phyloP scores from a whole-genome alignment of 2,329 filamentous ascomycete genomes.

The Tolypocladium amazonense region DNA sequence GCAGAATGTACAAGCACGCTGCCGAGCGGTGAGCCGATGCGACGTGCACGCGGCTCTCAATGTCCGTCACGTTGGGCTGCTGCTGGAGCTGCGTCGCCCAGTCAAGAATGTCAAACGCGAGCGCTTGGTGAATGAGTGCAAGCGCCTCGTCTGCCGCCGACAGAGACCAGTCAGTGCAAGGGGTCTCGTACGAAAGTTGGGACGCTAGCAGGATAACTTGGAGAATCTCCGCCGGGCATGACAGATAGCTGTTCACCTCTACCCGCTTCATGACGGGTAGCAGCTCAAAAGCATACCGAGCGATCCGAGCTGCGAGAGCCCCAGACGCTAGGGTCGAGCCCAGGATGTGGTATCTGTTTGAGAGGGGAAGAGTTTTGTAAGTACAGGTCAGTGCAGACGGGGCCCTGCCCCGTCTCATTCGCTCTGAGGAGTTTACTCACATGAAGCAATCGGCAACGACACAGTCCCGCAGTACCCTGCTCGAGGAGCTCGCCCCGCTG shows the following conservation, averaged over 20 bases:
- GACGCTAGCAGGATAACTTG: constrained; percentile 34
- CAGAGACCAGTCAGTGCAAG: constrained; percentile 18
- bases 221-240: constrained; percentile 30
- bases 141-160: constrained; percentile 25
- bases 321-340: constrained; percentile 26
- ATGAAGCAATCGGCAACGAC: constrained; percentile 38
- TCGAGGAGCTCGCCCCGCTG: constrained; percentile 15
- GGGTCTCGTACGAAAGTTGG: constrained; percentile 28
- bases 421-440: constrained; percentile 16
- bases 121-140: constrained; percentile 28
- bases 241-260: constrained; percentile 30
- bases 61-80: constrained; percentile 23
- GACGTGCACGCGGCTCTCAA: constrained; percentile 31
- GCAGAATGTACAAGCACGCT: constrained; percentile 35
- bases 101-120: constrained; percentile 28
- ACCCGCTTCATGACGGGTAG: constrained; percentile 29
- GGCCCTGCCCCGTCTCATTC: not conserved
- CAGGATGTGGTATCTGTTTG: constrained; percentile 27
- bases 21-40: constrained; percentile 36
- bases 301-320: constrained; percentile 25
- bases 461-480: constrained; percentile 29
- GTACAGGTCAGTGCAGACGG: not conserved
- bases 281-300: constrained; percentile 26
- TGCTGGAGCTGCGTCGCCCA: constrained; percentile 30
- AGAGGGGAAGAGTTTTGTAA: not conserved